Base-by-base conservation (phyloP, 2,329 filamentous ascomycete species). In the Cadophora gregata region DNA sequence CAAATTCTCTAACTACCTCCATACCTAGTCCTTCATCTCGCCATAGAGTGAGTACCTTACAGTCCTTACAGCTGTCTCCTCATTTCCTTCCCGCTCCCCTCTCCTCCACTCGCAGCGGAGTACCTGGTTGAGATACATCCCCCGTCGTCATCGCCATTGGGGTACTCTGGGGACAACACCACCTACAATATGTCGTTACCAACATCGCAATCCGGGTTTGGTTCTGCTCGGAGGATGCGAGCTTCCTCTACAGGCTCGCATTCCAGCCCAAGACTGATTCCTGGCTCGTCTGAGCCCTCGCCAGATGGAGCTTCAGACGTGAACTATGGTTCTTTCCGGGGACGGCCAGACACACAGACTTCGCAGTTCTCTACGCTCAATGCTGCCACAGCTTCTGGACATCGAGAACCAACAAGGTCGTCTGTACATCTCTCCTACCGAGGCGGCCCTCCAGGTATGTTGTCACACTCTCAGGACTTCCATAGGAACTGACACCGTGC, bases 361-460 rank as follows among this genome's bases (percentile, higher is more conserved):
- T 63, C 69, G 5, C 61, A 63, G 31, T 33, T 27, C 12, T 51
- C 55, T 60, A 31, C 36, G 38, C 24, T 70, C 14, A 69, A 68
- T 55, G 60, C 70, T n/a, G 48, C 69, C 21, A 67, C 59, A 48
- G 66, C 72, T 31, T 71, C 71, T 47, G 67, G 71, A 67, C 82
- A 89, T 75, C 83, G 86, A 76, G 89, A 91, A 68, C 90, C 90
- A 4, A 88, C 90, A 59, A 84, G 90, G 64, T 92, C 90, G 2
- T 93, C 91, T 71, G 88, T 91, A 63, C 88, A 91, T 71, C 86
- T 88, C 63, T 86, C 88, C 47, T 82, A 86, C 45, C 85, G 88
- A 69, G 86, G 88, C 69, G 86, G 87, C 50, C 80, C 85, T 73
- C 78, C 85, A 73, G 84, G 88, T 90, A 80, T 64, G 80, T 47